Evolutionary conservation across 1,284 basidiomycete species (phyloP).

Genomic region (Pseudozyma hubeiensis): DNA sequence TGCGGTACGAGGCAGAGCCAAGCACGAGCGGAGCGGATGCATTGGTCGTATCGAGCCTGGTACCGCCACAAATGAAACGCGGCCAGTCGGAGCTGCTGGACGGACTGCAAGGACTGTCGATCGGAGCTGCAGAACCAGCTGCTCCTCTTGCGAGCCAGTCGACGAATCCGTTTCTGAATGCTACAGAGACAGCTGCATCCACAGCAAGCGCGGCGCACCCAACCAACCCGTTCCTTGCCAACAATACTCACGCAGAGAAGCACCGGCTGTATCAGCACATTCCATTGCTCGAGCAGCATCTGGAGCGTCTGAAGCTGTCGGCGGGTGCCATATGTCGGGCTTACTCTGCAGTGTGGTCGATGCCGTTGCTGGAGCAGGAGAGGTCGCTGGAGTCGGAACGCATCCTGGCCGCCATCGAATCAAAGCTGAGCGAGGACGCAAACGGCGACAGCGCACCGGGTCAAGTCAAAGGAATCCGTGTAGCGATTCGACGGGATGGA

Average conservation of each 20-base stretch:
- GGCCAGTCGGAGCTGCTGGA: conserved; percentile 15
- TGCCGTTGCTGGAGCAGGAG: conserved; percentile 29
- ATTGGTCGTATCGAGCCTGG: conserved; percentile 29
- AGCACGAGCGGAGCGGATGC: conserved; percentile 12
- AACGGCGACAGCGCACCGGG: conserved; percentile 1
- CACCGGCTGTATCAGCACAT: conserved; percentile 42
- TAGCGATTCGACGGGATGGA: conserved; percentile 32
- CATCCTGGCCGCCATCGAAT: conserved; percentile 39
- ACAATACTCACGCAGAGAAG: conserved; percentile 1
- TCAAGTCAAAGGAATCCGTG: conserved; percentile 39
- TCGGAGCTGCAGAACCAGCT: not conserved
- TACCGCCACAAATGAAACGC: conserved; percentile 11
- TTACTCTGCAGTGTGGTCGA: conserved; percentile 36
- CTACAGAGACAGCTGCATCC: conserved; percentile 1
- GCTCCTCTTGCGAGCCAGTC: conserved; percentile 3
- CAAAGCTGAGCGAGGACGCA: conserved; percentile 7
- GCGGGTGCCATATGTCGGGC: conserved; percentile 46
- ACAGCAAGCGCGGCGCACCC: not conserved
- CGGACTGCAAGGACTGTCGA: conserved; percentile 10
- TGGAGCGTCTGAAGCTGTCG: conserved; percentile 34
- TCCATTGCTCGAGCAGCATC: conserved; percentile 31
- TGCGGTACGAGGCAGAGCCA: conserved; percentile 35
- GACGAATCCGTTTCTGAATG: conserved; percentile 35
- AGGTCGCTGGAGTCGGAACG: conserved; percentile 16
- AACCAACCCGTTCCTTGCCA: conserved; percentile 35